Conservation (phyloP, 805 yeast genomes). For the Saccharomycopsis guyanensis region DNA sequence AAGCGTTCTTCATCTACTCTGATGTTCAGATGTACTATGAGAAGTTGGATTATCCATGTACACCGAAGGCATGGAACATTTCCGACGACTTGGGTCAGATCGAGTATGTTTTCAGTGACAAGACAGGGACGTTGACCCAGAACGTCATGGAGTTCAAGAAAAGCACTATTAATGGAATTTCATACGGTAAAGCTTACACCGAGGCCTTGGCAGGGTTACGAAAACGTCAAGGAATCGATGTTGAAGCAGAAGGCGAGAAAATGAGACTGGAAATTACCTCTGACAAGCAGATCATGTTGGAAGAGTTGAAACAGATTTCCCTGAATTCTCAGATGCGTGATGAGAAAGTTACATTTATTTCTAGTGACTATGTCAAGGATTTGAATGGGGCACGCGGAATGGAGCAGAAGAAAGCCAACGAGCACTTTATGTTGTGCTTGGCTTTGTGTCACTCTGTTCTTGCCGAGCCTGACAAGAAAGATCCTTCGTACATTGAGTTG, state of each 20-base stretch:
- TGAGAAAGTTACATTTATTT: conserved; percentile 62
- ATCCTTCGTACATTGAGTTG: conserved; percentile 46
- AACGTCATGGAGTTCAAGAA: conserved; percentile 87
- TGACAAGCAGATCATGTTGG: conserved; percentile 56
- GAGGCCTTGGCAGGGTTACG: conserved; percentile 76
- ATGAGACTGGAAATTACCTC: conserved; percentile 47
- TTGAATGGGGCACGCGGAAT: conserved; percentile 43
- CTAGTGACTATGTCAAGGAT: conserved; percentile 59
- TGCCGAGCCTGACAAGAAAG: conserved; percentile 55
- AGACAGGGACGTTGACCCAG: conserved; percentile 97
- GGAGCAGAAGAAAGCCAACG: conserved; percentile 49
- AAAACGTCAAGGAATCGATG: conserved; percentile 71
- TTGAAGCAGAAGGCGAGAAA: conserved; percentile 46
- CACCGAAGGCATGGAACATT: conserved; percentile 79
- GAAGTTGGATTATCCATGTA: conserved; percentile 68
- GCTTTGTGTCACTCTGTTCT: conserved; percentile 77
- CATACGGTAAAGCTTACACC: conserved; percentile 75
- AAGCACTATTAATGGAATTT: conserved; percentile 63
- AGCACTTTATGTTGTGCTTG: conserved; percentile 68
- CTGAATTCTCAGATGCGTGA: conserved; percentile 38
- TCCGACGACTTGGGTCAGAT: conserved; percentile 83
- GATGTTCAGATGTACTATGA: conserved; percentile 68
- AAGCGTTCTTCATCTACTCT: conserved; percentile 71
- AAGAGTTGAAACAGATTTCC: conserved; percentile 32
- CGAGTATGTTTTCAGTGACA: conserved; percentile 81